A percentile compares a stretch with the other conserved stretches of the same genome.
phyloP scores from a whole-genome alignment of 768 basidiomycete genomes.

The Calocera viscosa region DNA sequence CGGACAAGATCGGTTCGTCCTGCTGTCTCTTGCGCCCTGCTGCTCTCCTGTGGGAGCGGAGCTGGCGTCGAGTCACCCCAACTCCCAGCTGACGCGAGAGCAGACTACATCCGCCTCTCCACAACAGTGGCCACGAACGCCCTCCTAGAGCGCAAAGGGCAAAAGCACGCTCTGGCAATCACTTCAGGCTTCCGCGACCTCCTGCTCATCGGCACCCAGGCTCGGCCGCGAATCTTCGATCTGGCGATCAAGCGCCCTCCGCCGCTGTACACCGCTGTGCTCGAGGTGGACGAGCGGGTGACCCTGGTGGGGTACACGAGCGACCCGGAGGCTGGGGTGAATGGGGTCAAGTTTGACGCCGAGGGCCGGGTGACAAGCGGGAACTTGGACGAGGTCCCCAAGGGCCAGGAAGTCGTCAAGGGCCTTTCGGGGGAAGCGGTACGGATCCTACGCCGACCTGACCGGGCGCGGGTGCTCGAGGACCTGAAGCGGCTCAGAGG shows the following conservation, averaged over 20 bases:
- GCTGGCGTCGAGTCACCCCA: neutral
- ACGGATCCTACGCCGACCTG: slow-evolving; percentile 61
- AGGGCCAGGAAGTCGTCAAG: slow-evolving; percentile 54
- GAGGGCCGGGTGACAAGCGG: slow-evolving; percentile 51
- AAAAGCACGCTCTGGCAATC: slow-evolving; percentile 79
- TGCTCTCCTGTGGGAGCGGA: neutral
- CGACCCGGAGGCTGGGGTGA: slow-evolving; percentile 66
- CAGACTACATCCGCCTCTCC: slow-evolving; percentile 82
- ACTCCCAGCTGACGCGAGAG: neutral
- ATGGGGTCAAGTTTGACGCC: slow-evolving; percentile 65
- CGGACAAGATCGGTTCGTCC: slow-evolving; percentile 62
- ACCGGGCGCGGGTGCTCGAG: slow-evolving; percentile 37
- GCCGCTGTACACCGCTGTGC: slow-evolving; percentile 63
- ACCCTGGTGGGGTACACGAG: slow-evolving; percentile 88
- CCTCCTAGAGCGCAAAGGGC: slow-evolving; percentile 85
- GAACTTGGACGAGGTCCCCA: slow-evolving; percentile 53
- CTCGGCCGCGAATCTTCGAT: slow-evolving; percentile 89
- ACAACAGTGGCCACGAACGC: slow-evolving; percentile 97
- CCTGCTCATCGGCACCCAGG: slow-evolving; percentile 86
- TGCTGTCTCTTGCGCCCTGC: neutral
- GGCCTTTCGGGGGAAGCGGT: slow-evolving; percentile 87
- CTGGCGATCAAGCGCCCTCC: slow-evolving; percentile 70
- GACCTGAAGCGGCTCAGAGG: slow-evolving; percentile 63
- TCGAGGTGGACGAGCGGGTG: slow-evolving; percentile 82
- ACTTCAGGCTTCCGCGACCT: slow-evolving; percentile 83